A percentile compares a stretch with the other conserved stretches of the same genome.
Evolutionary conservation across 2,329 filamentous ascomycete genomes (phyloP).

Genomic region (Huntiella savannae): DNA sequence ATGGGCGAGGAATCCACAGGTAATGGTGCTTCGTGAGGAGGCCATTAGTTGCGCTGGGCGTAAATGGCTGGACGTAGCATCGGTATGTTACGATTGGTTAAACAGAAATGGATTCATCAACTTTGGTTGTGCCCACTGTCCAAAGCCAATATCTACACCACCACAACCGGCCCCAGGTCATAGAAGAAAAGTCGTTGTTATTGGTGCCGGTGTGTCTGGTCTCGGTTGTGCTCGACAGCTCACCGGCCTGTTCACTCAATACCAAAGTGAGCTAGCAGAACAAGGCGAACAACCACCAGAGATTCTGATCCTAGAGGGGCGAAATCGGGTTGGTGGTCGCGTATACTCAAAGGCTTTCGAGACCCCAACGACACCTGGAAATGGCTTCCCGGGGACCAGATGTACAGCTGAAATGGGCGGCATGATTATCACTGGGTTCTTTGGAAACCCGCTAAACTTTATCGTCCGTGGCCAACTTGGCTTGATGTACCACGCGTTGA

Average conservation of each 20-base stretch:
- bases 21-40: constrained; percentile 64
- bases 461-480: constrained; percentile 80
- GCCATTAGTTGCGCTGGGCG: constrained; percentile 78
- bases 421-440: constrained; percentile 95
- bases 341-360: constrained; percentile 65
- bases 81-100: constrained; percentile 82
- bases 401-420: constrained; percentile 92
- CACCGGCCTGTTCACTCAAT: constrained; percentile 67
- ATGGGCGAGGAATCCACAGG: constrained; percentile 73
- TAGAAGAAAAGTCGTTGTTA: constrained; percentile 60
- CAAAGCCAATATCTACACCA: constrained; percentile 32
- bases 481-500: constrained; percentile 66
- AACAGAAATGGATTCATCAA: constrained; percentile 87
- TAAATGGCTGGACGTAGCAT: constrained; percentile 77
- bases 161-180: constrained; percentile 16
- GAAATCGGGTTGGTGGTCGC: constrained; percentile 71
- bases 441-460: constrained; percentile 85
- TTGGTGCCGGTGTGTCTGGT: constrained; percentile 89
- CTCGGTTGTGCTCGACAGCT: constrained; percentile 82
- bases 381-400: constrained; percentile 32
- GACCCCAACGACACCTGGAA: constrained; percentile 33
- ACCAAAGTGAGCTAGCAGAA: constrained; percentile 46
- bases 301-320: constrained; percentile 70
- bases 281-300: constrained; percentile 49
- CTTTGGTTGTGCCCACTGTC: constrained; percentile 53